Evolutionary conservation across 2,329 filamentous ascomycete genomes (phyloP).

Genomic region (Claviceps humidiphila): DNA sequence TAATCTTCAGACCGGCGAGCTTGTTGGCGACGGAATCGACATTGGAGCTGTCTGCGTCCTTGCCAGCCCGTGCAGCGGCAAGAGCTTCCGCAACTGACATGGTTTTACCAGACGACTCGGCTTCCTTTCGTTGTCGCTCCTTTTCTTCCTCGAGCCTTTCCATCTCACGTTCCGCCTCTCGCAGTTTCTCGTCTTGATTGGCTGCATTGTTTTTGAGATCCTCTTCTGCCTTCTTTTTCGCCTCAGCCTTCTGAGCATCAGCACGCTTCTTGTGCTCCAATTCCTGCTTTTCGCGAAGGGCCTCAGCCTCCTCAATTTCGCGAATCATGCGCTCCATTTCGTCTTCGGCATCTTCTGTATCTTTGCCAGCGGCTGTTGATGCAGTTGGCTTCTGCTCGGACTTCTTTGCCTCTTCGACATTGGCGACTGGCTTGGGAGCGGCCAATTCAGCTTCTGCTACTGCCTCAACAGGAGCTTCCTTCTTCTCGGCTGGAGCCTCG

Average conservation of each 20-base stretch:
- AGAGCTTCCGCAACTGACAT: conserved; percentile 39
- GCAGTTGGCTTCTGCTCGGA: conserved; percentile 15
- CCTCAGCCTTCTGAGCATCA: conserved; percentile 30
- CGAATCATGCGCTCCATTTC: conserved; percentile 46
- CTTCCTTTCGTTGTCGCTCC: conserved; percentile 40
- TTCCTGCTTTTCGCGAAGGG: conserved; percentile 34
- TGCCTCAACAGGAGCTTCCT: conserved; percentile 1
- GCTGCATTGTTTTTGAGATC: conserved; percentile 32
- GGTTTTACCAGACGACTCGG: conserved; percentile 35
- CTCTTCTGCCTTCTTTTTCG: conserved; percentile 37
- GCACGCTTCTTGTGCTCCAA: conserved; percentile 33
- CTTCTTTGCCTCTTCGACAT: not conserved
- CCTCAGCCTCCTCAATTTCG: conserved; percentile 47
- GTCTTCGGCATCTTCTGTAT: conserved; percentile 33
- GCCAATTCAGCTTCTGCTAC: conserved; percentile 1
- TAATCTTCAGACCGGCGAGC: conserved; percentile 37
- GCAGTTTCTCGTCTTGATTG: conserved; percentile 51
- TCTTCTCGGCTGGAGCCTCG: conserved; percentile 16
- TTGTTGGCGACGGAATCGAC: conserved; percentile 32
- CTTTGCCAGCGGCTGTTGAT: conserved; percentile 17
- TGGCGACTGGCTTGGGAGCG: conserved; percentile 2
- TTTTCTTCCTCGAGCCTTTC: conserved; percentile 60
- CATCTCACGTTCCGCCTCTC: conserved; percentile 60
- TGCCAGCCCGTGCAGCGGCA: conserved; percentile 24
- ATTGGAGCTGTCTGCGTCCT: conserved; percentile 26